A percentile compares a stretch with the other conserved stretches of the same genome.
Conservation (phyloP, 352 stramenopile species). For the Elongisporangium undulatum region DNA sequence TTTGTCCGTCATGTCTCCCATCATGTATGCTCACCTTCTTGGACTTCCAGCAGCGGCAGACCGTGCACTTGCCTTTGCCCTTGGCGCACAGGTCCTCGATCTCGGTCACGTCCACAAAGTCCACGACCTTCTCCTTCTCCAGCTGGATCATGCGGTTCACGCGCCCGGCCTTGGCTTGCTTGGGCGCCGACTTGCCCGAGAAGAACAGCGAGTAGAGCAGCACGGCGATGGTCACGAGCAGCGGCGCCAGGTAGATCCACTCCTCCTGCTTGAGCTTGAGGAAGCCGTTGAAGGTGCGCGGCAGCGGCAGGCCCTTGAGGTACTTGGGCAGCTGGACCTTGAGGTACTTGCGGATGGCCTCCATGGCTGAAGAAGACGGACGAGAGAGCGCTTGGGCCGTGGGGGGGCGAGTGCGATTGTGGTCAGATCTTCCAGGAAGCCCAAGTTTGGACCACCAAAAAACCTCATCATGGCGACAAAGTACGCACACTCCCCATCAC, state of each 20-base stretch:
- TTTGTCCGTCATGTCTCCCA: not conserved
- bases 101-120: conserved; percentile 59
- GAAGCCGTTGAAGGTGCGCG: conserved; percentile 77
- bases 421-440: not conserved
- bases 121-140: conserved; percentile 81
- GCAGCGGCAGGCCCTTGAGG: conserved; percentile 77
- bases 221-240: conserved; percentile 72
- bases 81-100: conserved; percentile 77
- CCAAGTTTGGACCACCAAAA: not conserved
- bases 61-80: conserved; percentile 72
- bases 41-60: conserved; percentile 88
- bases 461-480: not conserved
- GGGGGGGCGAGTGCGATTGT: not conserved
- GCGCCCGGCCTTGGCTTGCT: conserved; percentile 40
- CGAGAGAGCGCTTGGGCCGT: not conserved
- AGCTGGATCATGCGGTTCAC: conserved; percentile 68
- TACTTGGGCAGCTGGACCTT: conserved; percentile 80
- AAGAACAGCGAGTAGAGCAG: conserved; percentile 69
- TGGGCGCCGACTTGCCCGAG: conserved; percentile 35
- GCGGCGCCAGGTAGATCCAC: conserved; percentile 79
- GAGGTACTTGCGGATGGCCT: conserved; percentile 76
- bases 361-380: conserved; percentile 27
- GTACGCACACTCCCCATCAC: not conserved
- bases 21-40: conserved; percentile 45
- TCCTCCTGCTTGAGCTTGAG: conserved; percentile 84